Evolutionary conservation across 2,329 filamentous ascomycete species (phyloP).

Genomic region (Curvularia lunata): DNA sequence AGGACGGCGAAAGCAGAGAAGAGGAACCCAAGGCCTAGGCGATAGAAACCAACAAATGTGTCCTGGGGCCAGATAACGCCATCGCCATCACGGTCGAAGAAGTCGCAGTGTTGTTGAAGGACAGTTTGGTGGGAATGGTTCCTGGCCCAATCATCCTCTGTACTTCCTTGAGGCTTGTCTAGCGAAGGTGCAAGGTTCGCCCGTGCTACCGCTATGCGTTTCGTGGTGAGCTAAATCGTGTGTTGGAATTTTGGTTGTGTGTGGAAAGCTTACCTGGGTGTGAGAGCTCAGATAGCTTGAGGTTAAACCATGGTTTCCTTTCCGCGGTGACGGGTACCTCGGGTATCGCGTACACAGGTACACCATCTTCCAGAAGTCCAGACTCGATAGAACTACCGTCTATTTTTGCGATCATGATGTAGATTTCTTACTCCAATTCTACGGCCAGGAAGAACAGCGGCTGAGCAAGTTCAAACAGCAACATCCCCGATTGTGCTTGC

Average conservation of each 20-base stretch:
- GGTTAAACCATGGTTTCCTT: constrained; percentile 20
- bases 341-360: constrained; percentile 16
- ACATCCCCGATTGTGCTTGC: background rate
- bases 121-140: constrained; percentile 52
- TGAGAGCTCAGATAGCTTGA: constrained; percentile 12
- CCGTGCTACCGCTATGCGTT: constrained; percentile 47
- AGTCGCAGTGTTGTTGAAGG: constrained; percentile 61
- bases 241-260: background rate
- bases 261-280: constrained; percentile 19
- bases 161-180: constrained; percentile 53
- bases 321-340: constrained; percentile 20
- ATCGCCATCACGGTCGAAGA: constrained; percentile 61
- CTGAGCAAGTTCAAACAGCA: background rate
- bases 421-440: background rate
- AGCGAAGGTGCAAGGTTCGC: constrained; percentile 52
- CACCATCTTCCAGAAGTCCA: background rate
- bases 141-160: constrained; percentile 46
- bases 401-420: constrained; percentile 11
- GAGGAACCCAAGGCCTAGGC: constrained; percentile 54
- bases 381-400: constrained; percentile 1
- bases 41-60: constrained; percentile 57
- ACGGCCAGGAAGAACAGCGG: background rate
- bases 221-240: background rate
- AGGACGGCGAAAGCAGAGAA: constrained; percentile 54
- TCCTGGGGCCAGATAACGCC: constrained; percentile 61